These are phyloP conservation scores for Erysiphe pulchra DNA, from an alignment of 2,329 filamentous ascomycete genomes.

Conservation along the genomic window DNA sequence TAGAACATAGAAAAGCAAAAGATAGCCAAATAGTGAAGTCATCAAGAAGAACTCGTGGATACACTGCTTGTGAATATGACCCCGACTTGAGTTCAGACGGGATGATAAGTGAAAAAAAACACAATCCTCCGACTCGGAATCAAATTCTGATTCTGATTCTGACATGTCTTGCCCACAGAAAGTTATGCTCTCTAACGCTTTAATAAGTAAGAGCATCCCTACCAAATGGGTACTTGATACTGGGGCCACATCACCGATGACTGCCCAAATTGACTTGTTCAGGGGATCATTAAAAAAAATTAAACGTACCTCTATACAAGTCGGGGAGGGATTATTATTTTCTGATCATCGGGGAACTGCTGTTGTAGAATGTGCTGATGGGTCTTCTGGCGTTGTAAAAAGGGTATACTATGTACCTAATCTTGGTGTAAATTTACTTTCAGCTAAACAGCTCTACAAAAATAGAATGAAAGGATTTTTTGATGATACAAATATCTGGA, in stretches of 20 bases:
- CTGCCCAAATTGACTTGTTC: background rate
- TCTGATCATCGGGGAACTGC: background rate
- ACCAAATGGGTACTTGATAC: background rate
- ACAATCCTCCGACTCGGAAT: background rate
- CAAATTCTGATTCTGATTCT: too few relatives aligned
- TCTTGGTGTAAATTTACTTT: background rate
- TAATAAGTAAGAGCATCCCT: background rate
- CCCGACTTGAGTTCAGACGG: too few relatives aligned
- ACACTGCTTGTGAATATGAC: too few relatives aligned
- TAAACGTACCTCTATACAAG: background rate
- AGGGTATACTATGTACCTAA: background rate
- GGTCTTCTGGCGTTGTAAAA: background rate
- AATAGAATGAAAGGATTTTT: background rate
- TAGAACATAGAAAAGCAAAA: too few relatives aligned
- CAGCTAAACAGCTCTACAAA: background rate
- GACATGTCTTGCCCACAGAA: too few relatives aligned
- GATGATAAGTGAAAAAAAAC: too few relatives aligned
- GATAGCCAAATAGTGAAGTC: too few relatives aligned
- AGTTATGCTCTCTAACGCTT: background rate
- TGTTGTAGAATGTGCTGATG: background rate
- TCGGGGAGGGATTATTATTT: background rate
- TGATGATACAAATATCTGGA: background rate
- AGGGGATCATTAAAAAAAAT: background rate
- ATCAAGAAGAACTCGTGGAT: too few relatives aligned
- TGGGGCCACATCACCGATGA: background rate